phyloP scores from a whole-genome alignment of 202 grass and related monocot genomes.

The Brachypodium distachyon region DNA sequence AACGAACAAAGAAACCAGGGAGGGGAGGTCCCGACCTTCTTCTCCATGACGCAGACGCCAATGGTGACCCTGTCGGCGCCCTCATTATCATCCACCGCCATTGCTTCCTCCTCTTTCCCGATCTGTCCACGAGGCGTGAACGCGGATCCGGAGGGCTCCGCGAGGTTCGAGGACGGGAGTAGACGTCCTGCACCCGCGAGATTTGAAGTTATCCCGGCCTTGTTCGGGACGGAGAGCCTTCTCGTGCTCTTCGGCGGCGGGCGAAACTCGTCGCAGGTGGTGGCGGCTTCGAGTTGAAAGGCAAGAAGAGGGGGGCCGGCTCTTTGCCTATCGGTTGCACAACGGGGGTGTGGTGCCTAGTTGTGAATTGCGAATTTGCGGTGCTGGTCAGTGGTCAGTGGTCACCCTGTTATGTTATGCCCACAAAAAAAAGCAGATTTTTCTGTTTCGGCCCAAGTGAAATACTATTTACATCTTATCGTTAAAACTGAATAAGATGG shows the following conservation, averaged over 20 bases:
- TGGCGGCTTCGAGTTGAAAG: not conserved
- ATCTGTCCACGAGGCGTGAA: constrained; percentile 2
- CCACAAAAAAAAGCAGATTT: no score
- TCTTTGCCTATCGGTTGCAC: constrained; percentile 15
- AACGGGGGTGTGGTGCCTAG: not conserved
- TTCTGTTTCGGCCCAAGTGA: no score
- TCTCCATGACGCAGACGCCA: constrained; percentile 98
- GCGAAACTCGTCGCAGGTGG: not conserved
- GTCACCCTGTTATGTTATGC: not conserved
- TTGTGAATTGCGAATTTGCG: no score
- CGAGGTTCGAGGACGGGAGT: not conserved
- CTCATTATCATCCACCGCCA: constrained; percentile 43
- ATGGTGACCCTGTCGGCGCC: constrained; percentile 53
- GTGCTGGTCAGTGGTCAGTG: no score
- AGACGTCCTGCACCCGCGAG: not conserved
- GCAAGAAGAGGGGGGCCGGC: not conserved
- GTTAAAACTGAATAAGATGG: no score
- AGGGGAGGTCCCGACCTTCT: constrained; percentile 64
- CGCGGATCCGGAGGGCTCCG: constrained; percentile 11
- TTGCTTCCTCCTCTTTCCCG: constrained; percentile 10
- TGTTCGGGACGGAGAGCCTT: not conserved
- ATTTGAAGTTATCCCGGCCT: not conserved
- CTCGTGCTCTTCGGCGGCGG: not conserved
- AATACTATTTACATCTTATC: no score
- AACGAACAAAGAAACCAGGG: not conserved